phyloP scores from a whole-genome alignment of 73 alveolate species.

The Symbiodinium pilosum region DNA sequence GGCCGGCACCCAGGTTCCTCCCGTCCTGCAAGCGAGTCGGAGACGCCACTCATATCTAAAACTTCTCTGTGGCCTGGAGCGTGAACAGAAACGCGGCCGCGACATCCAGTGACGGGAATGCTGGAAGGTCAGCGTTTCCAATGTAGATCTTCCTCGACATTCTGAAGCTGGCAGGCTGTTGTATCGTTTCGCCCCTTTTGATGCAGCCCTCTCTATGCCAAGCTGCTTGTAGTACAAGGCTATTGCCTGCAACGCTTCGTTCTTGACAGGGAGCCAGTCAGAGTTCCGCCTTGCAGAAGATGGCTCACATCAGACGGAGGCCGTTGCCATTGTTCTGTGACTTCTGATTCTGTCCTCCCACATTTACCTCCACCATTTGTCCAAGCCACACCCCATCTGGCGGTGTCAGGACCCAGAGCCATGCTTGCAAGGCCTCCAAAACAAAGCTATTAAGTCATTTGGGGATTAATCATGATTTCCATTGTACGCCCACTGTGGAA shows the following conservation, averaged over 20 bases:
- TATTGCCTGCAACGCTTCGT: constrained; percentile 64
- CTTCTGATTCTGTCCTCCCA: no score
- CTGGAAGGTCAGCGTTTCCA: neutral
- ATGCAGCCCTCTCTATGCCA: neutral
- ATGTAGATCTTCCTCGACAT: neutral
- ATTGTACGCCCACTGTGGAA: no score
- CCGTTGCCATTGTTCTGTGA: no score
- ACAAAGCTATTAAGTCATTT: no score
- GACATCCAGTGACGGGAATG: neutral
- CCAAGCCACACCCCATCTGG: neutral
- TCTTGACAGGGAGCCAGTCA: constrained; percentile 40
- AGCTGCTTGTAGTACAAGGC: constrained; percentile 38
- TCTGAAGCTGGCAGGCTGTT: neutral
- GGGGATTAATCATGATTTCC: no score
- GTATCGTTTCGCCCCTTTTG: neutral
- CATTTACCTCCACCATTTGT: no score
- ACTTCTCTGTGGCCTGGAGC: neutral
- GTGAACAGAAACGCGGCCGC: neutral
- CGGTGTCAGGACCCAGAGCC: neutral
- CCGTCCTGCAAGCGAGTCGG: constrained; percentile 27
- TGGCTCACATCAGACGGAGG: neutral
- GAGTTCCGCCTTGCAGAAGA: neutral
- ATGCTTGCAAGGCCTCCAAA: neutral
- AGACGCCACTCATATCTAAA: neutral
- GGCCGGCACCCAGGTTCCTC: constrained; percentile 29